Percentiles rank a stretch among this genome's conserved stretches.
phyloP scores from a whole-genome alignment of 352 stramenopile species.

The Globisporangium cylindrosporum region DNA sequence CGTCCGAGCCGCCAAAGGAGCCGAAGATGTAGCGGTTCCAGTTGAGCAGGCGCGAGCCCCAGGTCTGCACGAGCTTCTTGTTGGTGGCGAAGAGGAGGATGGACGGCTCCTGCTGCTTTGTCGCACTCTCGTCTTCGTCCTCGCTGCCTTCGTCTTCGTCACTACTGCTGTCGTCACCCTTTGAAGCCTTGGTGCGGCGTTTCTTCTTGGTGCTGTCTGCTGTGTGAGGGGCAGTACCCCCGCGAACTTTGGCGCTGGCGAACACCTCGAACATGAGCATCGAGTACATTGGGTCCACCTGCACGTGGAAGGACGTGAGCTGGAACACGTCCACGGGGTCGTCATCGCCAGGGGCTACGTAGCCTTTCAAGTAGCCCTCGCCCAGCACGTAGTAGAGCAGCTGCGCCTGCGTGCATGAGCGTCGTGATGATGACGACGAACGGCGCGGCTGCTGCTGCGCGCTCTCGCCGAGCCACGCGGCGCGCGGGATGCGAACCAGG shows the following conservation, averaged over 20 bases:
- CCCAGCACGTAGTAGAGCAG: constrained; percentile 67
- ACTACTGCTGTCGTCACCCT: not conserved
- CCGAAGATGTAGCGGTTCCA: constrained; percentile 72
- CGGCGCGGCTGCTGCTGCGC: not conserved
- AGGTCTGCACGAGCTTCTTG: constrained; percentile 46
- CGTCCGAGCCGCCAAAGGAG: constrained; percentile 1
- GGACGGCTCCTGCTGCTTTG: constrained; percentile 14
- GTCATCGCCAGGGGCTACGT: constrained; percentile 31
- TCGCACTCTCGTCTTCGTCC: constrained; percentile 13
- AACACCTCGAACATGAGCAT: constrained; percentile 66
- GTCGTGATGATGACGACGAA: no score
- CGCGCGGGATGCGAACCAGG: constrained; percentile 56
- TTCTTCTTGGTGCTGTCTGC: not conserved
- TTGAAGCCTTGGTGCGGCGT: not conserved
- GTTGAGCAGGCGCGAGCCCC: constrained; percentile 56
- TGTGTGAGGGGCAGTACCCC: no score
- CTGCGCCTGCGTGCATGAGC: constrained; percentile 15
- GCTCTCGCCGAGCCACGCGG: constrained; percentile 19
- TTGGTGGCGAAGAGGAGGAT: constrained; percentile 54
- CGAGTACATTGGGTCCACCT: constrained; percentile 64
- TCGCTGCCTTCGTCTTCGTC: constrained; percentile 29
- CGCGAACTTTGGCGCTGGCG: constrained; percentile 20
- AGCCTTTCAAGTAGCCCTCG: constrained; percentile 60
- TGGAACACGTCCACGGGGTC: constrained; percentile 54
- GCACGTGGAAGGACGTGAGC: constrained; percentile 53